Conservation (phyloP, 352 stramenopile species). For the Blastocystis hominis region DNA sequence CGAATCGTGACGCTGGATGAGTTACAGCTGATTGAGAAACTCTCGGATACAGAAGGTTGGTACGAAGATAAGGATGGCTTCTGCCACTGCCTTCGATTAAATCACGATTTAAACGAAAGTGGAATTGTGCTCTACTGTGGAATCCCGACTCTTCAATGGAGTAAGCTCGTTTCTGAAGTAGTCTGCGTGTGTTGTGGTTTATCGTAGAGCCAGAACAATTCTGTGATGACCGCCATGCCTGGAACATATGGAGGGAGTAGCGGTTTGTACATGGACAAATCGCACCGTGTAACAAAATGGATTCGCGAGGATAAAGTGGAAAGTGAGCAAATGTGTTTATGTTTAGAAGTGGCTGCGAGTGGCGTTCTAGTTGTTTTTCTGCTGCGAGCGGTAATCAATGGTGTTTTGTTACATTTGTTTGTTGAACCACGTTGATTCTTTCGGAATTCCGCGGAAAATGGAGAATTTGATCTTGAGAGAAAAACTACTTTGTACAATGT, state of each 20-base stretch:
- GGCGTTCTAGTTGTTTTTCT: not conserved
- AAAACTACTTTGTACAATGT: not conserved
- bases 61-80: not conserved
- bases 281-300: not conserved
- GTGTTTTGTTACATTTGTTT: not conserved
- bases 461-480: not conserved
- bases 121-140: not conserved
- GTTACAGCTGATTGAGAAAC: not conserved
- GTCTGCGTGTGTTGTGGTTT: not conserved
- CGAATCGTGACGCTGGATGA: not conserved
- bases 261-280: not conserved
- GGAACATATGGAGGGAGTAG: not conserved
- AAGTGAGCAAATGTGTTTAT: not conserved
- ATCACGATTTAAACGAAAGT: not conserved
- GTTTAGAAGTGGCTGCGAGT: not conserved
- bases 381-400: not conserved
- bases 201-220: not conserved
- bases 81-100: not conserved
- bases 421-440: not conserved
- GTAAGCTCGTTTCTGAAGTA: not conserved
- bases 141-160: not conserved
- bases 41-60: not conserved
- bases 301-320: not conserved
- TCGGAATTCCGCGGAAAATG: not conserved
- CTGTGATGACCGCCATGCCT: not conserved